phyloP scores from a whole-genome alignment of 495 filamentous ascomycete genomes.

The Oidiodendron maius region DNA sequence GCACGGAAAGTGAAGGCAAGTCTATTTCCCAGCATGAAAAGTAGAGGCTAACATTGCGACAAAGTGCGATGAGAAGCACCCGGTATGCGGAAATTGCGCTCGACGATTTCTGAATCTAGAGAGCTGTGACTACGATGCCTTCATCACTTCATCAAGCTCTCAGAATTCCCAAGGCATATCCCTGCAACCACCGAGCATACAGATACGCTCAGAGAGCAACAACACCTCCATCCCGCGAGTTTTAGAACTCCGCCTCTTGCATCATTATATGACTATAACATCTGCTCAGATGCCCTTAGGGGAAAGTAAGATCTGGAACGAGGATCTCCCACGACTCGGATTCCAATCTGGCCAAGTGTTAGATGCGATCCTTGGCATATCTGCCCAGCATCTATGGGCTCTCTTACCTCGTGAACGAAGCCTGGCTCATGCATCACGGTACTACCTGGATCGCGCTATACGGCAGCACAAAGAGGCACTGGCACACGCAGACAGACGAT shows the following conservation, averaged over 20 bases:
- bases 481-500: background rate
- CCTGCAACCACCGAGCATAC: conserved; percentile 23
- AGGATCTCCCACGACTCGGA: conserved; percentile 7
- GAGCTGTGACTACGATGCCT: conserved; percentile 9
- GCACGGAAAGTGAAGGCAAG: conserved; percentile 14
- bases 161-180: conserved; percentile 20
- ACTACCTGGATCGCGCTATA: conserved; percentile 13
- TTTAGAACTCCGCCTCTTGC: conserved; percentile 14
- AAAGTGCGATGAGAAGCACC: conserved; percentile 16
- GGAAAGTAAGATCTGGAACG: conserved; percentile 9
- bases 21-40: background rate
- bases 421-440: conserved; percentile 3
- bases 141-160: background rate
- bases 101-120: conserved; percentile 1
- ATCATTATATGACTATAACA: conserved; percentile 14
- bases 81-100: conserved; percentile 9
- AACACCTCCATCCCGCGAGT: conserved; percentile 12
- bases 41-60: background rate
- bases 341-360: conserved; percentile 13
- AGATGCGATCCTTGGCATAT: conserved; percentile 6
- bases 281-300: background rate
- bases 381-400: conserved; percentile 14
- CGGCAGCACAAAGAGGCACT: conserved; percentile 5
- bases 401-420: background rate
- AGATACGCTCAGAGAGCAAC: background rate